Percentiles rank a stretch among this genome's conserved stretches.
Conservation (phyloP, 176 grass and related monocot species). For the Hordeum marinum region DNA sequence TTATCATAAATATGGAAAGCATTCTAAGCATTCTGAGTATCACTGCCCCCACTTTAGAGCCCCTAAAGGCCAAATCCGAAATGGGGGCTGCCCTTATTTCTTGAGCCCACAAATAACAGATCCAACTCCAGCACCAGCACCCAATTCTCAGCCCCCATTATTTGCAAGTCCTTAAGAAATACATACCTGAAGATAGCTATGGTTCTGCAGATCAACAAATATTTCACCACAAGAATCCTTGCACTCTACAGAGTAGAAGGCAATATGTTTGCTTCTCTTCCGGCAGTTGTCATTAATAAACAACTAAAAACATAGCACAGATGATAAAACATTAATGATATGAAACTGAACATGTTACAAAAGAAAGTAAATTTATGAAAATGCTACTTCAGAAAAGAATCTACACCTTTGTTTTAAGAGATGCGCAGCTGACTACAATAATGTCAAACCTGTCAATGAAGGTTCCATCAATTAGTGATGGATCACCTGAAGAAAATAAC, state of each 20-base stretch:
- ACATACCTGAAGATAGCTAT: slow-evolving; percentile 78
- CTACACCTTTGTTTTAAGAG: slow-evolving; percentile 75
- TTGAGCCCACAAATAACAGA: neutral
- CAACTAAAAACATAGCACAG: slow-evolving; percentile 41
- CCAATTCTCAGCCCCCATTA: neutral
- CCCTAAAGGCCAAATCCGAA: neutral
- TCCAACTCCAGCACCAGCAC: neutral
- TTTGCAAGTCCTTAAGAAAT: neutral
- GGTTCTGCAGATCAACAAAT: slow-evolving; percentile 84
- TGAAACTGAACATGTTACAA: neutral
- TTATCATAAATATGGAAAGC: neutral
- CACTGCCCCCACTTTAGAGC: too few relatives aligned
- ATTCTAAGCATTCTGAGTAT: neutral
- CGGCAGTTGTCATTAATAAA: slow-evolving; percentile 74
- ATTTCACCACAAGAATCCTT: slow-evolving; percentile 96
- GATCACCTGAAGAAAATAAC: slow-evolving; percentile 60
- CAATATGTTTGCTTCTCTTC: slow-evolving; percentile 76
- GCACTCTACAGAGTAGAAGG: slow-evolving; percentile 83
- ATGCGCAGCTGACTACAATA: slow-evolving; percentile 62
- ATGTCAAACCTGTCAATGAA: slow-evolving; percentile 88
- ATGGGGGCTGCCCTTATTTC: neutral
- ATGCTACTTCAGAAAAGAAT: slow-evolving; percentile 22
- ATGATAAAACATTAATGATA: slow-evolving; percentile 14
- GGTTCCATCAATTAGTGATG: slow-evolving; percentile 63
- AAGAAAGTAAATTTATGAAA: neutral